A percentile compares a stretch with the other conserved stretches of the same genome.
phyloP scores from a whole-genome alignment of 176 grass and related monocot species.

The Ampelocalamus luodianensis region DNA sequence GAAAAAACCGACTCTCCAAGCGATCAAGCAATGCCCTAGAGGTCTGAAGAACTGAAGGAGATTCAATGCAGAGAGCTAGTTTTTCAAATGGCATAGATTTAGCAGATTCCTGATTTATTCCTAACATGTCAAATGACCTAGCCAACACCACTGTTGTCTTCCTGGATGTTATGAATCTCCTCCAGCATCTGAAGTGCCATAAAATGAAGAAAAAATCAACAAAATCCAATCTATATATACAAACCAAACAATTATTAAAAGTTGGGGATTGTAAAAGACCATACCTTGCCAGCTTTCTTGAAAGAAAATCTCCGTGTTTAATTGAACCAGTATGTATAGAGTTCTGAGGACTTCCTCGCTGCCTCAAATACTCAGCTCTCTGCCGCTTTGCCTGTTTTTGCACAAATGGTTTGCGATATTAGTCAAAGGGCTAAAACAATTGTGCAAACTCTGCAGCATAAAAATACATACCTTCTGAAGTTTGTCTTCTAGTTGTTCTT shows the following conservation, averaged over 20 bases:
- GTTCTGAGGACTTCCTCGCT: slow-evolving; percentile 59
- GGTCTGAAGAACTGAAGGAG: slow-evolving; percentile 67
- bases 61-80: slow-evolving; percentile 72
- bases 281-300: slow-evolving; percentile 82
- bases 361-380: slow-evolving; percentile 76
- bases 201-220: slow-evolving; percentile 10
- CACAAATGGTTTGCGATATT: slow-evolving; percentile 22
- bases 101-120: slow-evolving; percentile 61
- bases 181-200: slow-evolving; percentile 69
- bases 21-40: slow-evolving; percentile 74
- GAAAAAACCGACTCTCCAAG: slow-evolving; percentile 71
- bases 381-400: slow-evolving; percentile 65
- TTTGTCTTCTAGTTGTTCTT: slow-evolving; percentile 74
- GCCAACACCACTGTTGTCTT: slow-evolving; percentile 69
- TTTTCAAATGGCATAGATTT: slow-evolving; percentile 85
- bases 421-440: slow-evolving; percentile 27
- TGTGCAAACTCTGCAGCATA: slow-evolving; percentile 11
- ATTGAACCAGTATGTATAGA: slow-evolving; percentile 45
- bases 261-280: not conserved
- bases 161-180: slow-evolving; percentile 72
- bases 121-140: slow-evolving; percentile 64
- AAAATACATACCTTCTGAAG: slow-evolving; percentile 72
- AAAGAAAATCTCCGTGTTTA: slow-evolving; percentile 73
- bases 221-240: slow-evolving; percentile 12
- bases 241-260: slow-evolving; percentile 35